These are phyloP conservation scores for Yamadazyma sp. DNA, from an alignment of 805 yeast genomes.

Conservation along the genomic window DNA sequence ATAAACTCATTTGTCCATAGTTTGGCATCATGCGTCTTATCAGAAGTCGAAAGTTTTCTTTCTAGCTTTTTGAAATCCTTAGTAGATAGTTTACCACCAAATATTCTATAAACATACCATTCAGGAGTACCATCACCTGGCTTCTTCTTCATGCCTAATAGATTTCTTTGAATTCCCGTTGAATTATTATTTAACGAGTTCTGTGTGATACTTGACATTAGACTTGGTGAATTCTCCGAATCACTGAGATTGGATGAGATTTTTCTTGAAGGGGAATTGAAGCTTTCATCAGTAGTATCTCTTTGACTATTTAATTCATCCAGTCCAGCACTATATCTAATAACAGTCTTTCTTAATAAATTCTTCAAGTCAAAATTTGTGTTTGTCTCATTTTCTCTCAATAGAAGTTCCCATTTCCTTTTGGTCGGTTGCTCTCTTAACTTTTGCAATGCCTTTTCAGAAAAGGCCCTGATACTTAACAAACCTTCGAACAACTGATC, in stretches of 20 bases:
- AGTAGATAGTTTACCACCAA: constrained; percentile 29
- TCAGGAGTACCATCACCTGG: constrained; percentile 38
- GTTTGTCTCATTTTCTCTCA: constrained; percentile 40
- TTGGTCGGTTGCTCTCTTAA: constrained; percentile 30
- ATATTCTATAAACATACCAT: constrained; percentile 38
- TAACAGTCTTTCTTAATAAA: constrained; percentile 6
- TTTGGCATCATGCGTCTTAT: constrained; percentile 17
- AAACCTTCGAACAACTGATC: constrained; percentile 38
- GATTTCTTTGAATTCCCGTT: too few relatives aligned
- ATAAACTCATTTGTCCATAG: constrained; percentile 31
- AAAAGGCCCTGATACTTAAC: constrained; percentile 35
- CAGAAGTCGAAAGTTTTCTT: constrained; percentile 24
- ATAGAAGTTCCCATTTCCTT: constrained; percentile 42
- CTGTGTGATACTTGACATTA: not conserved
- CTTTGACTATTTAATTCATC: not conserved
- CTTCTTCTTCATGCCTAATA: constrained; percentile 14
- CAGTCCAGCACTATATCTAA: not conserved
- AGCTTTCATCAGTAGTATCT: not conserved
- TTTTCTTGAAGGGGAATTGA: not conserved
- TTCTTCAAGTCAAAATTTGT: constrained; percentile 32
- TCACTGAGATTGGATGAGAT: not conserved
- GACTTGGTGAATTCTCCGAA: not conserved
- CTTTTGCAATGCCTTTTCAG: constrained; percentile 30
- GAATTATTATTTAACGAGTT: not conserved
- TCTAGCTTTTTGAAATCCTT: constrained; percentile 35